Conservation (phyloP, 345 rosid species). For the Diplotaxis tenuifolia region DNA sequence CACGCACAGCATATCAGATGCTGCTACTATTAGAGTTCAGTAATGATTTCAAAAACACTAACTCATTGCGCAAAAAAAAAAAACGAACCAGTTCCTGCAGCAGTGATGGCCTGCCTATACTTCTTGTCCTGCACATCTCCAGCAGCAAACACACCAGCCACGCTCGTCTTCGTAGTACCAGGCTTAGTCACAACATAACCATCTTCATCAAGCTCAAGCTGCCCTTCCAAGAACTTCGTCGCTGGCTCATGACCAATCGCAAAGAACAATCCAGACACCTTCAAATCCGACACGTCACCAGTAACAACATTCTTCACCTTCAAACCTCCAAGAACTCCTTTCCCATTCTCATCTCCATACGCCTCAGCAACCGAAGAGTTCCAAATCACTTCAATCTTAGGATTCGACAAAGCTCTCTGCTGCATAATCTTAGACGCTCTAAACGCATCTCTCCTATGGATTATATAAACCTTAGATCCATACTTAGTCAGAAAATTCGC, state of each 20-base stretch:
- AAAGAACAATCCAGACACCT: constrained; percentile 83
- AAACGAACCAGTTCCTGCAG: constrained; percentile 84
- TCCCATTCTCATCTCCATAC: constrained; percentile 46
- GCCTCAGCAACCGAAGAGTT: constrained; percentile 75
- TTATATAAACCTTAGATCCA: constrained; percentile 82
- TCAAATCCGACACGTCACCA: constrained; percentile 65
- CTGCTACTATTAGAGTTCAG: not conserved
- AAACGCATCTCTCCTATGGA: constrained; percentile 78
- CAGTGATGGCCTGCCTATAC: constrained; percentile 95
- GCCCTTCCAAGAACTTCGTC: constrained; percentile 85
- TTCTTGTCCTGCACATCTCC: constrained; percentile 99
- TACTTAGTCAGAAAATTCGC: constrained; percentile 84
- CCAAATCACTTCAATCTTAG: constrained; percentile 88
- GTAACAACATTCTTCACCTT: constrained; percentile 75
- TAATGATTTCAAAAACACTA: constrained; percentile 1
- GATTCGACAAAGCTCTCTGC: constrained; percentile 56
- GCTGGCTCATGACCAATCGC: constrained; percentile 99
- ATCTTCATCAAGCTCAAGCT: constrained; percentile 72
- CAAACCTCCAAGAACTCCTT: constrained; percentile 60
- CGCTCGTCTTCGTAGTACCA: constrained; percentile 81
- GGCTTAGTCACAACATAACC: constrained; percentile 79
- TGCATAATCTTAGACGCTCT: constrained; percentile 99
- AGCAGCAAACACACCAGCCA: constrained; percentile 85
- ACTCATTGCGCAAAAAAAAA: not conserved
- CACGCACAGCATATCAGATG: not conserved